These are phyloP conservation scores for Verbascum thapsus DNA, from an alignment of 257 asterid genomes.

Conservation along the genomic window DNA sequence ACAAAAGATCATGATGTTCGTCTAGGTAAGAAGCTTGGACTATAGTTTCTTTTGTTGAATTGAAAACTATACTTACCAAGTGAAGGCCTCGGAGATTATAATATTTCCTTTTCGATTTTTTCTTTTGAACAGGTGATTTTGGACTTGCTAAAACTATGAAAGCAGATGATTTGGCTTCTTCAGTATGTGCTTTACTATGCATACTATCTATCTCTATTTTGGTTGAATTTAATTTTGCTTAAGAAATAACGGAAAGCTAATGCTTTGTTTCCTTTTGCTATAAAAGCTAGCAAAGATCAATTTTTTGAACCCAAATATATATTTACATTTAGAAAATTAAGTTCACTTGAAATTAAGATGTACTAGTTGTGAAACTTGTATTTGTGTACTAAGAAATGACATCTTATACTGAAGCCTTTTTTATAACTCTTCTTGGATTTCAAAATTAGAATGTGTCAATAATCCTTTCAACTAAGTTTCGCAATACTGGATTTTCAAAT, in stretches of 20 bases:
- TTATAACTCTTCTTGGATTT: background rate
- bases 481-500: no score
- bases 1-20: conserved; percentile 93
- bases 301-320: background rate
- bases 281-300: conserved; percentile 5
- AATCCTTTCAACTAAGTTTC: background rate
- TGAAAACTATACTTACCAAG: conserved; percentile 18
- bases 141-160: conserved; percentile 97
- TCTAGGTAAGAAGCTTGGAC: conserved; percentile 65
- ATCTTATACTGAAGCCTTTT: background rate
- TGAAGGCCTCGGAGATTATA: conserved; percentile 11
- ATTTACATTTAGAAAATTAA: background rate
- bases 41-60: conserved; percentile 21
- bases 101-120: conserved; percentile 19
- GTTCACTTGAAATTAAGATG: background rate
- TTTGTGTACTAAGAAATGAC: background rate
- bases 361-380: background rate
- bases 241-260: conserved; percentile 1
- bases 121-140: conserved; percentile 74
- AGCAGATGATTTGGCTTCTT: conserved; percentile 99
- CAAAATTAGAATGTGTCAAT: background rate
- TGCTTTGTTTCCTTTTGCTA: conserved; percentile 9
- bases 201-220: conserved; percentile 5
- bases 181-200: conserved; percentile 59
- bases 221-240: conserved; percentile 3